Evolutionary conservation across 2,329 filamentous ascomycete genomes (phyloP).

Genomic region (Thyridium curvatum): DNA sequence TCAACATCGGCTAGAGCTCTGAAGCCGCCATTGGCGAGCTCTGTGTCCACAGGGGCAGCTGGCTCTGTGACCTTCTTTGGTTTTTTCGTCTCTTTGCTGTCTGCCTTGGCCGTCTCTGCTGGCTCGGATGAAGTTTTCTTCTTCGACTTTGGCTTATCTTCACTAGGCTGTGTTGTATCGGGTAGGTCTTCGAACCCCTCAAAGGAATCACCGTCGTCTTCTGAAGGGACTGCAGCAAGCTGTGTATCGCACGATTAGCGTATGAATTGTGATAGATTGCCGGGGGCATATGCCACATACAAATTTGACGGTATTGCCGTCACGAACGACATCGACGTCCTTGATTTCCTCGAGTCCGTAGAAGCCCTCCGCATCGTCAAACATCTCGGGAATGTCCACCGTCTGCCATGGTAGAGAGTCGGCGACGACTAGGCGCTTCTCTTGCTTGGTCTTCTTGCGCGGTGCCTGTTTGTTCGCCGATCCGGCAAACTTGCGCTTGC

Average conservation of each 20-base stretch:
- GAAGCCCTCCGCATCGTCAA: constrained; percentile 90
- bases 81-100: not conserved
- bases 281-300: constrained; percentile 22
- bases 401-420: constrained; percentile 50
- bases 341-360: constrained; percentile 88
- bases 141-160: constrained; percentile 6
- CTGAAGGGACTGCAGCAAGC: constrained; percentile 15
- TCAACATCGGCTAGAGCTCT: constrained; percentile 47
- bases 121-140: no score
- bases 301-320: constrained; percentile 54
- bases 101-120: no score
- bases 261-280: no score
- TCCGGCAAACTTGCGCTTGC: constrained; percentile 17
- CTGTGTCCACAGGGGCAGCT: constrained; percentile 23
- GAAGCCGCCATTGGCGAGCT: constrained; percentile 45
- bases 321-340: constrained; percentile 75
- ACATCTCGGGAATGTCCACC: constrained; percentile 64
- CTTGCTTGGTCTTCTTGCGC: constrained; percentile 21
- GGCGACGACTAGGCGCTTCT: constrained; percentile 35
- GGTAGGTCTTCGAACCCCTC: constrained; percentile 22
- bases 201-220: constrained; percentile 22
- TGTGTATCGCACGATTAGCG: constrained; percentile 10
- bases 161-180: constrained; percentile 3
- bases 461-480: constrained; percentile 4
- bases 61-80: constrained; percentile 14